Conservation (phyloP, 2,329 filamentous ascomycete genomes). For the Microsporum canis region DNA sequence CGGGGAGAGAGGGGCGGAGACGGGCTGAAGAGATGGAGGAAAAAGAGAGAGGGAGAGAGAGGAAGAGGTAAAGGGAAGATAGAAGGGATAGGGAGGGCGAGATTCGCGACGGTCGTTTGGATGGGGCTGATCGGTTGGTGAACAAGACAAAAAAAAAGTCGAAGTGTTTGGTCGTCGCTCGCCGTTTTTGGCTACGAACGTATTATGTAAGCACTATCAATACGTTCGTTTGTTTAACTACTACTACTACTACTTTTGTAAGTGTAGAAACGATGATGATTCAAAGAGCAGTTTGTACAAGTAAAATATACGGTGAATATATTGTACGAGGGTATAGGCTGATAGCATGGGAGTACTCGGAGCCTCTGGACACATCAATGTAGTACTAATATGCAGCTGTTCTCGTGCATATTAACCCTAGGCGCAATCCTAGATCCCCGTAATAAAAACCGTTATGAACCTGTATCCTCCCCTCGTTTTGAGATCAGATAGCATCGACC, state of each 20-base stretch:
- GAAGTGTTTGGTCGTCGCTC: neutral
- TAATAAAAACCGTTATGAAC: neutral
- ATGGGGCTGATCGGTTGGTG: neutral
- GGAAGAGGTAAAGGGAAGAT: slow-evolving; percentile 15
- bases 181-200: neutral
- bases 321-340: too few species aligned
- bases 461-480: neutral
- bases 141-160: neutral
- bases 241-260: too few species aligned
- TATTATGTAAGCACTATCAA: neutral
- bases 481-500: neutral
- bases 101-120: slow-evolving; percentile 10
- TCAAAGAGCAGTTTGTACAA: too few species aligned
- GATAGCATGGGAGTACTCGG: too few species aligned
- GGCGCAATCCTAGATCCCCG: neutral
- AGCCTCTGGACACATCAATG: neutral
- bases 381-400: neutral
- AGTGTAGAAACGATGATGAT: too few species aligned
- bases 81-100: slow-evolving; percentile 13
- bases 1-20: slow-evolving; percentile 8
- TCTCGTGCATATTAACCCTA: neutral
- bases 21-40: slow-evolving; percentile 18
- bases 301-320: too few species aligned
- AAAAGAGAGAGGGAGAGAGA: slow-evolving; percentile 16
- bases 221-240: neutral